Evolutionary conservation across 108 stramenopile genomes (phyloP), one percentile per base, ranked within the genome.

Genomic region (Mayamaea pseudoterrestris): DNA sequence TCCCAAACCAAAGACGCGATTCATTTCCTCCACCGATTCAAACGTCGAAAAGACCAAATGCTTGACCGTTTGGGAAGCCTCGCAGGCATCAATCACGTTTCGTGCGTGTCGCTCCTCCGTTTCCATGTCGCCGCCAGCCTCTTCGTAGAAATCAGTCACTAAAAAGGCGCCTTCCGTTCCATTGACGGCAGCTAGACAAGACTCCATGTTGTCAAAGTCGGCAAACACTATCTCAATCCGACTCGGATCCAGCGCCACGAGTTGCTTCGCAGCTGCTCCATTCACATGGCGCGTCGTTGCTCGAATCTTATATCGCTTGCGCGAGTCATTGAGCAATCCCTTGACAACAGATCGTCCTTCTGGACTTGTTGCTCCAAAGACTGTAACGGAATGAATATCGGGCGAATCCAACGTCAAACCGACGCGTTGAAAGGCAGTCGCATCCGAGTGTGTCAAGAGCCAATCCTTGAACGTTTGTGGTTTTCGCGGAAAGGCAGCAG

Each of bases 61-160:
- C 17, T 44, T 39, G 9, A 73, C 69, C 20, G 40, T 49, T 5
- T 53, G 18, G 11, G 53, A 16, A n/a, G 47, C 60, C 16, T 58
- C 66, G 42, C 70, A 80, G n/a, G 78, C 78, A 60, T 80, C 78
- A 53, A 80, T 80, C 26, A 80, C 24, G 47, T 69, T 68, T 9
- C 61, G 36, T 0, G 53, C 61, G 17, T 50, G 60, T 25, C 36
- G 27, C 36, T 73, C 71, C 47, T 72, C 71, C 28, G 6, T 29
- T 37, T 60, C 63, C 30, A 43, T 36, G 13, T 39, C 30, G 7
- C 27, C 18, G 0, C 26, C 16, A 6, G 27, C 44, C 27, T 36
- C 43, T 18, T 62, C 40, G 28, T 35, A 25, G 20, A 70, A 59
- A 36, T 78, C 68, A 1, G 67, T 68, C 9, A 62, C 71, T 3